Evolutionary conservation across 345 rosid genomes (phyloP).

Genomic region (Eucalyptus polyanthemos): DNA sequence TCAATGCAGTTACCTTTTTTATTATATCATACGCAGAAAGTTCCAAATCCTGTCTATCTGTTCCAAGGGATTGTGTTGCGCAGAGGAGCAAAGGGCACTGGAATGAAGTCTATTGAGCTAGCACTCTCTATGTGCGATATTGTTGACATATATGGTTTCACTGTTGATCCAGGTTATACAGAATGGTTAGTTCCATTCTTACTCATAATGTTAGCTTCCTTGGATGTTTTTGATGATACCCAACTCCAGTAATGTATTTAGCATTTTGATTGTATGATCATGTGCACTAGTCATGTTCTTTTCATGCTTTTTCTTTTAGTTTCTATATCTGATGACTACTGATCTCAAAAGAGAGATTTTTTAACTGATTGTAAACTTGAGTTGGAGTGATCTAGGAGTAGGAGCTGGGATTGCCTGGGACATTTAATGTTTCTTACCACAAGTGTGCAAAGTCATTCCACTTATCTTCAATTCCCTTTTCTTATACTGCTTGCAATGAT

Average conservation of each 20-base stretch:
- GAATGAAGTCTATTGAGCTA: constrained; percentile 93
- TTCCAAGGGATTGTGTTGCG: constrained; percentile 96
- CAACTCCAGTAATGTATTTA: not conserved
- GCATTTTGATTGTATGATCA: not conserved
- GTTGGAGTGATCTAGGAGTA: not conserved
- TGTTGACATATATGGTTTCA: constrained; percentile 94
- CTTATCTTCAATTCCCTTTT: not conserved
- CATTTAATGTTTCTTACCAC: not conserved
- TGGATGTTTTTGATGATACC: not conserved
- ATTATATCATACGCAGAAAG: constrained; percentile 34
- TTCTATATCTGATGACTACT: not conserved
- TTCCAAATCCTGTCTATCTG: constrained; percentile 96
- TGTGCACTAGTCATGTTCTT: not conserved
- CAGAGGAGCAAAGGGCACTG: constrained; percentile 99
- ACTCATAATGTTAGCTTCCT: not conserved
- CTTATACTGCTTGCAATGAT: not conserved
- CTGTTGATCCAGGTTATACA: constrained; percentile 98
- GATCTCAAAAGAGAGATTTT: not conserved
- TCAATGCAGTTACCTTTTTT: not conserved
- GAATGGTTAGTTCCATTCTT: constrained; percentile 53
- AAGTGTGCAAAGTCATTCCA: not conserved
- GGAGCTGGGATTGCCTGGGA: not conserved
- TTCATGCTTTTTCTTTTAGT: not conserved
- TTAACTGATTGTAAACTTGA: not conserved
- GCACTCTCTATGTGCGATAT: constrained; percentile 97